Conservation (phyloP, 768 basidiomycete genomes). For the Agrocybe pediades region DNA sequence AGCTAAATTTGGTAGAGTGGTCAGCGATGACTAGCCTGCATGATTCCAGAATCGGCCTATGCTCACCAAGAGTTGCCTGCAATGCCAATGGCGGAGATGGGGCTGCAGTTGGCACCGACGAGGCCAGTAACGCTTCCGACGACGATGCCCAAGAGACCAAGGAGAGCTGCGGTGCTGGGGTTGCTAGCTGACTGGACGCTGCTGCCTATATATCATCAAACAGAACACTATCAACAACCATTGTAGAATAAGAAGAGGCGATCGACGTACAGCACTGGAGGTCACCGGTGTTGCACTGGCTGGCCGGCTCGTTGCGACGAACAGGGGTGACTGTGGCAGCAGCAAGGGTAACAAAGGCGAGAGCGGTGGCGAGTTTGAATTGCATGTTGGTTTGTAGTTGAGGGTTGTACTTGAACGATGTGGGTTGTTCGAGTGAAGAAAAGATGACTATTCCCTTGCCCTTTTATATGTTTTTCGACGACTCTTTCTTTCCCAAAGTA, state of each 20-base stretch:
- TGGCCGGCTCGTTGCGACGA: neutral
- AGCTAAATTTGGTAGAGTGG: neutral
- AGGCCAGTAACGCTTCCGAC: slow-evolving; percentile 4
- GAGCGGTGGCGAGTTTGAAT: slow-evolving; percentile 4
- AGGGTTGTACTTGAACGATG: neutral
- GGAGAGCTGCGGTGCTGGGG: slow-evolving; percentile 7
- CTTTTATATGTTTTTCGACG: too few species aligned
- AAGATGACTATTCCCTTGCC: too few species aligned
- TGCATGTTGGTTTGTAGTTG: too few species aligned
- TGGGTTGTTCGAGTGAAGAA: slow-evolving; percentile 5
- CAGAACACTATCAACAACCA: neutral
- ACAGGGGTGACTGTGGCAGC: slow-evolving; percentile 7
- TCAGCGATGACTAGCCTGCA: neutral
- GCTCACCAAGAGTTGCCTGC: slow-evolving; percentile 15
- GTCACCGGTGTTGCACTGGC: slow-evolving; percentile 17
- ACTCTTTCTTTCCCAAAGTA: too few species aligned
- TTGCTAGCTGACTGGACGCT: slow-evolving; percentile 4
- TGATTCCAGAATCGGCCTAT: neutral
- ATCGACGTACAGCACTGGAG: slow-evolving; percentile 24
- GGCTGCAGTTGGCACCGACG: slow-evolving; percentile 21
- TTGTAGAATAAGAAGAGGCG: too few species aligned
- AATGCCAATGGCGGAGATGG: slow-evolving; percentile 22
- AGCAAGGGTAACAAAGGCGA: slow-evolving; percentile 9
- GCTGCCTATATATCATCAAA: neutral
- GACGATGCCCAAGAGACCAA: slow-evolving; percentile 19